Conservation (phyloP, 2,329 filamentous ascomycete species). For the Verticillium tricorpus region DNA sequence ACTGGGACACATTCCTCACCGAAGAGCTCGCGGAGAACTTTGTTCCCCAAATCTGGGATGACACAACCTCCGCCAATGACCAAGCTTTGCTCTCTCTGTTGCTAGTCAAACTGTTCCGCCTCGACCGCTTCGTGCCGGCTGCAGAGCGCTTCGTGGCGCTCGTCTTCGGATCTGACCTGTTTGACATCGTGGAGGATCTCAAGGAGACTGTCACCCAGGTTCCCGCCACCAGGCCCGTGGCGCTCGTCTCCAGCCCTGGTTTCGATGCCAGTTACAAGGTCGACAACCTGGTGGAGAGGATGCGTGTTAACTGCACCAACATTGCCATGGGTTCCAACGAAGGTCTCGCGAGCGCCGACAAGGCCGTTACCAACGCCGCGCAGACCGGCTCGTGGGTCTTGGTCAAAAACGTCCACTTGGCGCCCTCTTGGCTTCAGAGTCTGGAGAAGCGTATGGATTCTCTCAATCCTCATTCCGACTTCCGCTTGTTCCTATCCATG, state of each 20-base stretch:
- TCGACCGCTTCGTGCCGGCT: conserved; percentile 90
- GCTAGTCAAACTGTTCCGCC: conserved; percentile 88
- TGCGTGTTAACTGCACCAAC: conserved; percentile 80
- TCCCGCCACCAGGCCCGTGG: conserved; percentile 77
- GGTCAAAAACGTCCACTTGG: conserved; percentile 97
- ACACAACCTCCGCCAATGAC: conserved; percentile 61
- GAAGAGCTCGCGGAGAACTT: conserved; percentile 84
- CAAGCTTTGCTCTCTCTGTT: conserved; percentile 78
- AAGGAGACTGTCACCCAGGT: conserved; percentile 81
- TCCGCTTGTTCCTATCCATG: conserved; percentile 96
- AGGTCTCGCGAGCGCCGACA: conserved; percentile 86
- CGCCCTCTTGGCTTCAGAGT: conserved; percentile 93
- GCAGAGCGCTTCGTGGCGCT: conserved; percentile 85
- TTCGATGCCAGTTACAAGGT: conserved; percentile 99
- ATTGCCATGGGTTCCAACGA: conserved; percentile 99
- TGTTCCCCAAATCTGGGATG: conserved; percentile 73
- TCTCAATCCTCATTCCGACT: conserved; percentile 88
- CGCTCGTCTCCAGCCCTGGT: conserved; percentile 88
- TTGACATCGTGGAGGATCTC: conserved; percentile 82
- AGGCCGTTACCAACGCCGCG: conserved; percentile 88
- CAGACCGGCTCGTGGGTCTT: conserved; percentile 93
- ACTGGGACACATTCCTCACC: conserved; percentile 78
- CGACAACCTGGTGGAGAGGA: conserved; percentile 84
- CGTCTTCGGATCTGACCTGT: conserved; percentile 78
- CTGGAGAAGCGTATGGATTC: conserved; percentile 95